phyloP scores from a whole-genome alignment of 805 yeast genomes.

The Candida bentonensis region DNA sequence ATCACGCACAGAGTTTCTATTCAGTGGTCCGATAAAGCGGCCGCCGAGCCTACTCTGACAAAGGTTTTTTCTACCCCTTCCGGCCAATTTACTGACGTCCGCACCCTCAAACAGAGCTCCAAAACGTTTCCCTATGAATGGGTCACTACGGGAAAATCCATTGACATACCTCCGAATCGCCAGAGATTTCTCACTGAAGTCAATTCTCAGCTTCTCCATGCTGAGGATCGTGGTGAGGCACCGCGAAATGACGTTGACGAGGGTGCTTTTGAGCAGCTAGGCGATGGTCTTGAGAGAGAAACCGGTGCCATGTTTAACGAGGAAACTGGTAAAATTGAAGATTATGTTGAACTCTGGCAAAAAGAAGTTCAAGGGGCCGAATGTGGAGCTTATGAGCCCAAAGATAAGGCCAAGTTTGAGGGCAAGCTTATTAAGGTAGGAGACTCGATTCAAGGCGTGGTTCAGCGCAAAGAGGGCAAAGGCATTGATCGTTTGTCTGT shows the following conservation, averaged over 20 bases:
- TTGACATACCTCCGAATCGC: not conserved
- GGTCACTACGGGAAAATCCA: constrained; percentile 16
- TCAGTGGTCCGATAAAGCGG: constrained; percentile 31
- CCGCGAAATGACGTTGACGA: constrained; percentile 21
- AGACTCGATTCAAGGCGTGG: constrained; percentile 38
- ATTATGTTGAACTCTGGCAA: constrained; percentile 42
- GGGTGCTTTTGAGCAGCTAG: constrained; percentile 31
- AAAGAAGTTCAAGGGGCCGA: not conserved
- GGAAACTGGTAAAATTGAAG: constrained; percentile 26
- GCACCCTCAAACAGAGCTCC: constrained; percentile 10
- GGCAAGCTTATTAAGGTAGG: constrained; percentile 38
- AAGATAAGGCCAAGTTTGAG: constrained; percentile 9
- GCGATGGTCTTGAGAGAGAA: constrained; percentile 32
- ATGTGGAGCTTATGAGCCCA: not conserved
- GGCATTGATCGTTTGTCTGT: constrained; percentile 1
- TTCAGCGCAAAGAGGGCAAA: constrained; percentile 18
- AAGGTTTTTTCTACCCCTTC: constrained; percentile 32
- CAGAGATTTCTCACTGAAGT: not conserved
- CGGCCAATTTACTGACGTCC: constrained; percentile 32
- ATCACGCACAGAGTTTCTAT: constrained; percentile 34
- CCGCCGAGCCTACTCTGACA: constrained; percentile 33
- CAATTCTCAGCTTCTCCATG: not conserved
- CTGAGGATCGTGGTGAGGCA: constrained; percentile 10
- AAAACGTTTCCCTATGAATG: constrained; percentile 11
- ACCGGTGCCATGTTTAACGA: constrained; percentile 37